These are phyloP conservation scores for Candida xyloterini DNA, from an alignment of 805 yeast species.

Conservation along the genomic window DNA sequence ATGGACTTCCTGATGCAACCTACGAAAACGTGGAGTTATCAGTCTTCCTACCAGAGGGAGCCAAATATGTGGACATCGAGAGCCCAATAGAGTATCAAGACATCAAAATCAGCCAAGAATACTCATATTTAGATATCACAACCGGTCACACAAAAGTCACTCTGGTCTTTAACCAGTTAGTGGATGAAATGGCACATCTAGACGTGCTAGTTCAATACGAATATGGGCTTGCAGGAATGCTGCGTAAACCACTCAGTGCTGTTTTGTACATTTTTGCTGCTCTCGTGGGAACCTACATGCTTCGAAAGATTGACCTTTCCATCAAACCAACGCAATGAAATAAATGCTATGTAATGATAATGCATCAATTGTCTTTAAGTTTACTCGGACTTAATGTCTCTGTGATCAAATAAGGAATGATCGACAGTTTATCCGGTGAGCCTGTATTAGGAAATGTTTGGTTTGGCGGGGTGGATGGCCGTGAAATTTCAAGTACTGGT, in stretches of 20 bases:
- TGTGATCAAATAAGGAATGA: conserved; percentile 22
- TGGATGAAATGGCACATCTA: conserved; percentile 61
- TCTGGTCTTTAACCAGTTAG: conserved; percentile 54
- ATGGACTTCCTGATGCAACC: conserved; percentile 66
- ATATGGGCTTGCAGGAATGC: conserved; percentile 50
- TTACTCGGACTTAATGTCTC: conserved; percentile 9
- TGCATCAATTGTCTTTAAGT: conserved; percentile 6
- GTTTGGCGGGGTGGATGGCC: conserved; percentile 2
- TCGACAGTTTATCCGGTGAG: conserved; percentile 19
- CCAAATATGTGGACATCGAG: conserved; percentile 53
- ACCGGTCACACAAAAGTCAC: conserved; percentile 77
- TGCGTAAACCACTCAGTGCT: conserved; percentile 64
- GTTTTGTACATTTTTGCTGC: conserved; percentile 62
- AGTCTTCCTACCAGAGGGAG: conserved; percentile 84
- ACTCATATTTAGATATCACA: conserved; percentile 68
- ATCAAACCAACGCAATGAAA: conserved; percentile 21
- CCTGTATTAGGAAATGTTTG: not conserved
- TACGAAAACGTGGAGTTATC: conserved; percentile 59
- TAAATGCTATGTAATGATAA: conserved; percentile 8
- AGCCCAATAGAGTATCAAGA: conserved; percentile 49
- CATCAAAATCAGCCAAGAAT: conserved; percentile 28
- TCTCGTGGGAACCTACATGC: conserved; percentile 49
- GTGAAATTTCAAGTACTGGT: conserved; percentile 5
- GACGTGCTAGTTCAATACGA: conserved; percentile 61
- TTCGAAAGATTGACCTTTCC: conserved; percentile 44